Percentiles rank a stretch among this genome's conserved stretches.
phyloP scores from a whole-genome alignment of 441 rosid species.

The Raphanus hybrid region DNA sequence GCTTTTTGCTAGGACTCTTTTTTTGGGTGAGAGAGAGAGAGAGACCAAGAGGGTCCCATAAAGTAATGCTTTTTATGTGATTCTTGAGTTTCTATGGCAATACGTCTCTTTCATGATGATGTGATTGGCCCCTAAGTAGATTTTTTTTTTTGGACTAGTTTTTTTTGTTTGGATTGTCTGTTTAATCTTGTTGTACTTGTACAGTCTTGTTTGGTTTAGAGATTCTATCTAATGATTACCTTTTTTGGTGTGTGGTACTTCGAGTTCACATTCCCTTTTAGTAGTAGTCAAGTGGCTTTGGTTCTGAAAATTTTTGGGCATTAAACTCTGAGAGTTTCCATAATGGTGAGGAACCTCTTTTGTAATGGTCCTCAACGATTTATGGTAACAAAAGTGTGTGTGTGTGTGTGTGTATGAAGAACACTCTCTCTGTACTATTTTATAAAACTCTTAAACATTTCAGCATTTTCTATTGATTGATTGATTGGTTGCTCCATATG shows the following conservation, averaged over 20 bases:
- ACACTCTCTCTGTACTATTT: too few species aligned
- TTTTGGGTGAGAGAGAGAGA: conserved; percentile 4
- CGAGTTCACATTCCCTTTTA: conserved; percentile 2
- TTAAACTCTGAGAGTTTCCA: too few species aligned
- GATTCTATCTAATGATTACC: conserved; percentile 15
- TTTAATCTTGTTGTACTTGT: conserved; percentile 14
- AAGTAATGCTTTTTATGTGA: conserved; percentile 18
- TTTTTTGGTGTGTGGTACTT: not conserved
- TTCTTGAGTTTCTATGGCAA: conserved; percentile 18
- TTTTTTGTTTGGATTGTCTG: conserved; percentile 22
- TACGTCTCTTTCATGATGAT: conserved; percentile 39
- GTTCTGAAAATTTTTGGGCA: not conserved
- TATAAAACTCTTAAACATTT: too few species aligned
- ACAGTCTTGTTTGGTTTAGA: conserved; percentile 23
- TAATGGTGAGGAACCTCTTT: too few species aligned
- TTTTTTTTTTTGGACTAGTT: not conserved
- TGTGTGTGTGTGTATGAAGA: too few species aligned
- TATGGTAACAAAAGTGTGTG: too few species aligned
- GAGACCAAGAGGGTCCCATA: conserved; percentile 41
- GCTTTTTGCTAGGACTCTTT: conserved; percentile 20
- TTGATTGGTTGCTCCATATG: too few species aligned
- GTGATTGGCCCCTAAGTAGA: conserved; percentile 22
- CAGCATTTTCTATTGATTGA: too few species aligned
- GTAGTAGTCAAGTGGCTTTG: conserved; percentile 14
- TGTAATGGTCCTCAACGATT: too few species aligned